Conservation (phyloP, 106 monocot genomes). For the Dioscorea dumetorum region DNA sequence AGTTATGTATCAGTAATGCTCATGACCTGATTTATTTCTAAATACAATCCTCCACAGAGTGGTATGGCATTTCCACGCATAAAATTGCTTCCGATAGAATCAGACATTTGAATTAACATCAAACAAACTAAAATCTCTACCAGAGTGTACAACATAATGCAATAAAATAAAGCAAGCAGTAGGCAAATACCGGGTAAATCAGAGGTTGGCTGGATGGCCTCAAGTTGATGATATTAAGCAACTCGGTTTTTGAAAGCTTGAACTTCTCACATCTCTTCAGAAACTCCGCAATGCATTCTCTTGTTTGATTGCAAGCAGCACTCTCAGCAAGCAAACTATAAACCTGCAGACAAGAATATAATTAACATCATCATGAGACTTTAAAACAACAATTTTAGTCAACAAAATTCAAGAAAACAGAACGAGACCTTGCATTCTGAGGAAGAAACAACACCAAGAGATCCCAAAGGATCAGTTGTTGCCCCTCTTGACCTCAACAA, state of each 20-base stretch:
- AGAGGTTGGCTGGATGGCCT: constrained; percentile 53
- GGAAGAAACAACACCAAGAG: constrained; percentile 58
- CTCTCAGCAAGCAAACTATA: constrained; percentile 59
- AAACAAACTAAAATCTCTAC: no score
- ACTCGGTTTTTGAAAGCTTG: constrained; percentile 60
- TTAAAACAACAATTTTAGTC: background rate
- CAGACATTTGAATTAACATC: no score
- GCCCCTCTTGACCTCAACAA: constrained; percentile 68
- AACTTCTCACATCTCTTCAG: constrained; percentile 48
- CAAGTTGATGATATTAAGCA: constrained; percentile 66
- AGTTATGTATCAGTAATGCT: no score
- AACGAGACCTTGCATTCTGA: constrained; percentile 80
- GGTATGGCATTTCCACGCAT: no score
- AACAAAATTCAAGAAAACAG: background rate
- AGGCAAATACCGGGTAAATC: constrained; percentile 35
- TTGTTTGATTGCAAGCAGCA: constrained; percentile 67
- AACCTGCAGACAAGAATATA: constrained; percentile 31
- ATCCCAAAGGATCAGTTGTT: constrained; percentile 64
- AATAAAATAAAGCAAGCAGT: no score
- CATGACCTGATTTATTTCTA: no score
- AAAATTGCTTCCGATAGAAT: no score
- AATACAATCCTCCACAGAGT: no score
- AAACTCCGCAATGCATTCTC: constrained; percentile 51
- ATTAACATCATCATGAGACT: background rate
- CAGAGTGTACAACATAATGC: no score